Percentiles rank a stretch among this genome's conserved stretches.
Conservation (phyloP, 2,329 filamentous ascomycete species). For the Colletotrichum navitas region DNA sequence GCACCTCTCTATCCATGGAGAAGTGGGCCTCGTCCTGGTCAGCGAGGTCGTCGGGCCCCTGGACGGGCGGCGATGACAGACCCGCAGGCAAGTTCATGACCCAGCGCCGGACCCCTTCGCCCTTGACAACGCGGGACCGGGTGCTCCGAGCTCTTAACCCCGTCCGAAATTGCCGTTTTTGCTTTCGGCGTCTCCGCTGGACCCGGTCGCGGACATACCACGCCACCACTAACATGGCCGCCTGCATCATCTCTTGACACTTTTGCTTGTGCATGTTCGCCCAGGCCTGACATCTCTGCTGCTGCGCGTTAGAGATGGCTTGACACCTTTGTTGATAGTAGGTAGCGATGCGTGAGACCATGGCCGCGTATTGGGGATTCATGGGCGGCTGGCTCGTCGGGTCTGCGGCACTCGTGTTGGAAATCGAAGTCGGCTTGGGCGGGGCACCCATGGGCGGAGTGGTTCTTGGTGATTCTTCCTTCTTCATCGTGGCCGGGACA, state of each 20-base stretch:
- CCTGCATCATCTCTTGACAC: constrained; percentile 63
- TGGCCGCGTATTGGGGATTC: constrained; percentile 59
- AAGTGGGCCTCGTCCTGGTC: constrained; percentile 58
- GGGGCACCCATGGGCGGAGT: constrained; percentile 20
- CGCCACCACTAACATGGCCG: constrained; percentile 62
- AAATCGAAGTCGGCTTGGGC: constrained; percentile 23
- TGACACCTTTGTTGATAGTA: constrained; percentile 64
- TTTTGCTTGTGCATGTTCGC: constrained; percentile 60
- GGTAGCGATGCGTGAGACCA: constrained; percentile 61
- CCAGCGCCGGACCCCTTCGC: constrained; percentile 59
- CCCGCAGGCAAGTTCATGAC: constrained; percentile 56
- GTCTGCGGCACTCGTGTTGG: constrained; percentile 22
- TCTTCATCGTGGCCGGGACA: constrained; percentile 35
- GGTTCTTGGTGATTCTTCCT: constrained; percentile 24
- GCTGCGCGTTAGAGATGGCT: constrained; percentile 61
- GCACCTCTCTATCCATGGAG: constrained; percentile 55
- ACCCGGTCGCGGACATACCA: constrained; percentile 65
- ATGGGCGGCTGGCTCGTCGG: constrained; percentile 41
- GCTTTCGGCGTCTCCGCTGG: constrained; percentile 55
- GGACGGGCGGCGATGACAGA: constrained; percentile 49
- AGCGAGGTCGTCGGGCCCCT: constrained; percentile 45
- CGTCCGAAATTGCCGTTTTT: constrained; percentile 57
- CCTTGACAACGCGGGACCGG: constrained; percentile 53
- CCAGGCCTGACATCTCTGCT: constrained; percentile 63
- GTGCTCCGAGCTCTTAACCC: constrained; percentile 53